Evolutionary conservation across 495 filamentous ascomycete species (phyloP), one percentile per base, ranked within the genome.

Genomic region (Penicillium arizonense): DNA sequence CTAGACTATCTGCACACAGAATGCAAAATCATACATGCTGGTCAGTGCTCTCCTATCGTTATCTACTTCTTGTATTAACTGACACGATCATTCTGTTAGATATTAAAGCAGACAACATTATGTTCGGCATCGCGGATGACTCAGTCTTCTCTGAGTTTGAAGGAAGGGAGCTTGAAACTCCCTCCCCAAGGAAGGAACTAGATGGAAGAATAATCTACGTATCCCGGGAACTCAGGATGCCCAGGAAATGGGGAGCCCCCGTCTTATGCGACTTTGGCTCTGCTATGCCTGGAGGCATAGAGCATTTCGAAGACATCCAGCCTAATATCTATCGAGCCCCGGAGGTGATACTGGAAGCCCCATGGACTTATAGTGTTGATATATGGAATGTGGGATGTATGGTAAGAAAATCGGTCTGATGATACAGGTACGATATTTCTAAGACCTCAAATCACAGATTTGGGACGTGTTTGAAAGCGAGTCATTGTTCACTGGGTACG

Each of bases 11-110:
- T n/a, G n/a, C n/a, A n/a, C n/a, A n/a, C 67, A 40, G 68, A 75
- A 44, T 75, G 74, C 58, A n/a, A 68, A 81, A 72, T 80, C 37
- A 71, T 77, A 41, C 71, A 76, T 34, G 71, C 72, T 38, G 67
- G 64, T 66, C 32, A 47, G 44, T 55, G 16, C 14, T 28, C 10
- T 18, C 5, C 30, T 23, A 26, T 34, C 26, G 40, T 2, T 6
- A 1, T 16, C 20, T 52, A 26, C 24, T 26, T 26, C 3, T 26
- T 3, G 6, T 26, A 26, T 26, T 6, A 26, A 26, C 16, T 21
- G 9, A 20, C 30, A 52, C 23, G 20, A 30, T 47, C 43, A 30
- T 26, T 40, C 34, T 49, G 28, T 38, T 39, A 75, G 68, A 72
- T 49, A 67, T 75, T 30, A 69, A 73, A 45, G 64, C 70, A 20